These are phyloP conservation scores for Colletotrichum siamense DNA, from an alignment of 2,329 filamentous ascomycete genomes.

Conservation along the genomic window DNA sequence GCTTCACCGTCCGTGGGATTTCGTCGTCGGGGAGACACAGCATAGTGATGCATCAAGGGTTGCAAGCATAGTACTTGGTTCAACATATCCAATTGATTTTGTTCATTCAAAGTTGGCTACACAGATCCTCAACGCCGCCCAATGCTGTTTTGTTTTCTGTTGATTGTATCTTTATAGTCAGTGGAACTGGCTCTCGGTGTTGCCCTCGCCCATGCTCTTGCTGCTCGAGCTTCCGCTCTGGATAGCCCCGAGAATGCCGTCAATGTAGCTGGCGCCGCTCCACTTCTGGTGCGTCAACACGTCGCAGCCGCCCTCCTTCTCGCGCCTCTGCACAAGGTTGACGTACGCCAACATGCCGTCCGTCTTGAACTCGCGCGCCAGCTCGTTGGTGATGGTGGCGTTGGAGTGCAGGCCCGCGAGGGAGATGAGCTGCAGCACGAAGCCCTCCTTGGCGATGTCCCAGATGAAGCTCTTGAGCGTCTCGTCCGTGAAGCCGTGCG, in stretches of 20 bases:
- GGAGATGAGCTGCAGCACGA: conserved; percentile 71
- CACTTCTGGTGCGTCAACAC: conserved; percentile 96
- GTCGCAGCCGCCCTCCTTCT: conserved; percentile 90
- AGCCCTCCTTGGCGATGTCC: conserved; percentile 92
- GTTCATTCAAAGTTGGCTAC: not conserved
- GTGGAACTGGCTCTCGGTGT: conserved; percentile 78
- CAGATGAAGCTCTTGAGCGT: conserved; percentile 92
- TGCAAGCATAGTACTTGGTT: not conserved
- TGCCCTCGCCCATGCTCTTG: conserved; percentile 94
- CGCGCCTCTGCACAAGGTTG: conserved; percentile 85
- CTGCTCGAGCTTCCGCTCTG: conserved; percentile 89
- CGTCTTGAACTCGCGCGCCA: conserved; percentile 82
- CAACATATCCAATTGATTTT: not conserved
- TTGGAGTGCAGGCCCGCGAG: conserved; percentile 71
- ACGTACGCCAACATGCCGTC: conserved; percentile 98
- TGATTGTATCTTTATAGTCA: conserved; percentile 17
- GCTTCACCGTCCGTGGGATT: not conserved
- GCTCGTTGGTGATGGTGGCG: conserved; percentile 71
- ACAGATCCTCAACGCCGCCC: conserved; percentile 12
- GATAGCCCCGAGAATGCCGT: conserved; percentile 88
- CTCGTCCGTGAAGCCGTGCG: conserved; percentile 85
- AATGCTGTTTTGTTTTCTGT: conserved; percentile 7
- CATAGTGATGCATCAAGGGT: not conserved
- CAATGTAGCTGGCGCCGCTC: conserved; percentile 75
- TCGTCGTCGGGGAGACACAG: not conserved